phyloP scores from a whole-genome alignment of 1,139 yeast genomes.

The Taphrina betulina region DNA sequence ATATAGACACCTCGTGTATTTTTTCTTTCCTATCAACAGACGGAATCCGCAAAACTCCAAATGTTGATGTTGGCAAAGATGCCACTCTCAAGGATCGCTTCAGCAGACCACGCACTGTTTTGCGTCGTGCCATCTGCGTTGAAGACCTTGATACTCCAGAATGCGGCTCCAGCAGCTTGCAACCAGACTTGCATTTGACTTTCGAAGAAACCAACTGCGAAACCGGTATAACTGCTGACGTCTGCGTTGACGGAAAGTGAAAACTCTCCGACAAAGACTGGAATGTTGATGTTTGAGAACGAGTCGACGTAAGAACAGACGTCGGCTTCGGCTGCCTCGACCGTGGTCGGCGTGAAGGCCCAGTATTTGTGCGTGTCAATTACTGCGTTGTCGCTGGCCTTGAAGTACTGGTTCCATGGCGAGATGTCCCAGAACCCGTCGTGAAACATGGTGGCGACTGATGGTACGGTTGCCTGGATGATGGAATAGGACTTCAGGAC shows the following conservation, averaged over 20 bases:
- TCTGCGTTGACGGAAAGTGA: conserved; percentile 80
- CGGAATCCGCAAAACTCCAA: conserved; percentile 1
- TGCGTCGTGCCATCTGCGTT: conserved; percentile 13
- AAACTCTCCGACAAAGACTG: conserved; percentile 89
- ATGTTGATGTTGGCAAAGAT: neutral
- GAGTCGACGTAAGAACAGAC: conserved; percentile 65
- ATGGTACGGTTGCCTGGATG: conserved; percentile 16
- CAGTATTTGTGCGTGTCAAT: conserved; percentile 53
- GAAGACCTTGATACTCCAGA: conserved; percentile 22
- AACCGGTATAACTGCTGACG: conserved; percentile 59
- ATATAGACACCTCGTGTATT: neutral
- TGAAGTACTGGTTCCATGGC: conserved; percentile 55
- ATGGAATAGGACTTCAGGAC: conserved; percentile 39
- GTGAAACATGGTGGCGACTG: conserved; percentile 41
- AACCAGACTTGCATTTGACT: conserved; percentile 25
- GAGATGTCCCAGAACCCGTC: conserved; percentile 73
- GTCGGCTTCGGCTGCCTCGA: conserved; percentile 60
- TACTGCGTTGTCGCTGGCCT: conserved; percentile 21
- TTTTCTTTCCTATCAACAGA: neutral
- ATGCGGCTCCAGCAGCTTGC: conserved; percentile 26
- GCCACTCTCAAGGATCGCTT: conserved; percentile 15
- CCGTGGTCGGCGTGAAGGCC: conserved; percentile 62
- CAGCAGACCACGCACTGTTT: conserved; percentile 17
- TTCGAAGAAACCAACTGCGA: conserved; percentile 15
- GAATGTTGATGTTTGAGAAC: conserved; percentile 50